phyloP scores from a whole-genome alignment of 495 filamentous ascomycete species.

The Lindgomyces ingoldianus region DNA sequence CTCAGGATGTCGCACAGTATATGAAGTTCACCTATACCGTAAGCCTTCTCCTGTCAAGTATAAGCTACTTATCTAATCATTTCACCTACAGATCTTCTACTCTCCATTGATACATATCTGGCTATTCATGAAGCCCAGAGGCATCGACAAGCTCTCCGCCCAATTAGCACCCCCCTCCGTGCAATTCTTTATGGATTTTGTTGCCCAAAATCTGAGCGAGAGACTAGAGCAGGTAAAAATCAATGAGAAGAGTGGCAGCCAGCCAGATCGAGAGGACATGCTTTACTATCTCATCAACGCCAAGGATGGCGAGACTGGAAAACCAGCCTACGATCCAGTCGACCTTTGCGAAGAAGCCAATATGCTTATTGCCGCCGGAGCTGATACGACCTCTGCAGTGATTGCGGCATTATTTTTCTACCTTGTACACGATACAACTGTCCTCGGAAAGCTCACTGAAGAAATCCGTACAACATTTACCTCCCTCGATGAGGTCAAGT shows the following conservation, averaged over 20 bases:
- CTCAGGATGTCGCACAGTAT: neutral
- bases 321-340: conserved; percentile 2
- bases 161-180: neutral
- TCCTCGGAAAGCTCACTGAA: neutral
- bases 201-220: conserved; percentile 3
- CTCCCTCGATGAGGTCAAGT: conserved; percentile 10
- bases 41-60: conserved; percentile 6
- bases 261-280: conserved; percentile 4
- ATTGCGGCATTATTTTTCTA: conserved; percentile 18
- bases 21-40: conserved; percentile 2
- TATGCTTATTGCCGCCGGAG: conserved; percentile 6
- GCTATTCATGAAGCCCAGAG: conserved; percentile 11
- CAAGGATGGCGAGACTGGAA: conserved; percentile 13
- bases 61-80: neutral
- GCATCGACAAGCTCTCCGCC: conserved; percentile 6
- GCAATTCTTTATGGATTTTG: neutral
- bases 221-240: neutral
- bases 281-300: conserved; percentile 12
- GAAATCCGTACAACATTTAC: conserved; percentile 18
- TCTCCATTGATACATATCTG: conserved; percentile 6
- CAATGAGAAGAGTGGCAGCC: conserved; percentile 1
- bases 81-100: neutral
- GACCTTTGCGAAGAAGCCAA: conserved; percentile 9
- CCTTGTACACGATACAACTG: neutral
- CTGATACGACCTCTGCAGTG: conserved; percentile 21